Base-by-base conservation (phyloP, 2,329 filamentous ascomycete genomes). In the Colletotrichum musicola region DNA sequence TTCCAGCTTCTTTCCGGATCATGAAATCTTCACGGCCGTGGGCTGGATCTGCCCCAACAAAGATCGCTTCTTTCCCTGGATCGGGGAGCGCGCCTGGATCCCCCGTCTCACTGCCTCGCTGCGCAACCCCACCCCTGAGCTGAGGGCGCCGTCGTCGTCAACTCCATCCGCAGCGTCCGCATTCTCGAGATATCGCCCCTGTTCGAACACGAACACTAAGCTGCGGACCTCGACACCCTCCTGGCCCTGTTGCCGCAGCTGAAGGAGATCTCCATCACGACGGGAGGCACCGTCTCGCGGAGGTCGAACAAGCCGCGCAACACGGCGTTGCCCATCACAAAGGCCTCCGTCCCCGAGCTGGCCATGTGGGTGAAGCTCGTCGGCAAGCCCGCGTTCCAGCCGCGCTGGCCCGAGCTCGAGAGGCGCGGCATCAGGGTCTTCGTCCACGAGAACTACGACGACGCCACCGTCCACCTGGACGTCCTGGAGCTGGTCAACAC, bases 1-100 rank as follows among this genome's bases (percentile, higher is more conserved):
- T 44, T 14, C 38, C n/a, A 22, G 13, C 44, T 42, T 13, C 10
- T 12, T 6, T 44, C n/a, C n/a, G 40, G 30, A 35, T 25, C 22
- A 25, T 2, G 30, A 35, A 10, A 35, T 35, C 6, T 60, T 60
- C 27, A 4, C 10, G 22, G 16, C n/a, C 0, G 18, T 40, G 4
- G 44, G 25, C 44, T 60, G 57, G 44, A 38, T 60, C 27, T 60
- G 44, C 27, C 57, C 57, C 22, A n/a, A 40, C 22, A 13, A 9
- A 6, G 42, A 58, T 40, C 20, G 16, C 3, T 46, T 58, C 42
- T 18, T 58, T 4, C 42, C 22, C 22, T 46, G 46, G 40, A n/a
- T n/a, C 40, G 40, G 40, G 1, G 40, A 42, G 5, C 40, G 12
- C 40, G 16, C 5, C 40, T 13, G 16, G 13, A 16, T 16, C 13